Base-by-base conservation (phyloP, 2,329 filamentous ascomycete species). In the Epichloe uncinata region DNA sequence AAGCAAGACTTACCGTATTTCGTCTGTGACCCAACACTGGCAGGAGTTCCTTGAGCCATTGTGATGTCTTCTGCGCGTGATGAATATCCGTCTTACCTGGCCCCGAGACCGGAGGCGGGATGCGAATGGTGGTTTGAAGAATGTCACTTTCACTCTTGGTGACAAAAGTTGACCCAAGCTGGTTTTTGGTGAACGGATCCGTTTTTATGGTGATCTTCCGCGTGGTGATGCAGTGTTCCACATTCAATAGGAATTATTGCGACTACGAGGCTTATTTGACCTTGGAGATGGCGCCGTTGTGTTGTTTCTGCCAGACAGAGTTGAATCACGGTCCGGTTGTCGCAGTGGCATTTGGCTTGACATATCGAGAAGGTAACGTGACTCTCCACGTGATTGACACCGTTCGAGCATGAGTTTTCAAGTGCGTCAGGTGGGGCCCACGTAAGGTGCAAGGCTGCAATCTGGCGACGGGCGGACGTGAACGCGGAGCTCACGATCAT, bases 1-100 rank as follows among this genome's bases (percentile, higher is more conserved):
- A 18, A 15, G 40, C 6, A 43, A 35, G 42, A 58, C 58, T 64
- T 60, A 66, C 63, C 61, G 50, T 65, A 66, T 52, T 56, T 57
- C 45, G 48, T 55, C 11, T 48, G 56, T 45, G 52, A 44, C 30
- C 35, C 51, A 41, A 54, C 55, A 47, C 60, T 57, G 47, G 51
- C 34, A 48, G 45, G 22, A 16, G 44, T 53, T 36, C 43, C 57
- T 54, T 60, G 55, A 36, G 57, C 52, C 61, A 65, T 63, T 35
- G 34, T 49, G 18, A 18, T 41, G 26, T 18, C 15, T 16, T 35
- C 15, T 5, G 7, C 15, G 34, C 26, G 42, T 45, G 45, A 53
- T 45, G 34, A n/a, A n/a, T n/a, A n/a, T 5, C 20, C 12, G 36
- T 33, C n/a, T 20, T 18, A 18, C 18, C 18, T 18, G 18, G 18